Evolutionary conservation across 2,329 filamentous ascomycete genomes (phyloP), one percentile per base, ranked within the genome.

Genomic region (Xylaria sp.): DNA sequence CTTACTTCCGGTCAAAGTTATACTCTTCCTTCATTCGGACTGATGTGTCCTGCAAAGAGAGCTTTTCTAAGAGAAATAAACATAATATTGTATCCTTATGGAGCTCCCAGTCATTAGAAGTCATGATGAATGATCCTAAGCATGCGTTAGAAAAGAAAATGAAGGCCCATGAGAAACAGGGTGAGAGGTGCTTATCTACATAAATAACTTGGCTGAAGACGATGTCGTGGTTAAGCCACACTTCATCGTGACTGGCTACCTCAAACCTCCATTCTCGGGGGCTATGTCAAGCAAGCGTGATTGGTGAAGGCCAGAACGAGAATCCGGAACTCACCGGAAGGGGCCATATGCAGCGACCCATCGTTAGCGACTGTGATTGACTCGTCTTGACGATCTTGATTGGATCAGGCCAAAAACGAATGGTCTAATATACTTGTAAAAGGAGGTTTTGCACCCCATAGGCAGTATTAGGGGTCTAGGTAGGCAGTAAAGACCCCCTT

Each of bases 1-100:
- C 20, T 15, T 54, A 66, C 64, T 62, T 63, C 33, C 47, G 58
- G 33, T 49, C 59, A 31, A 66, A 66, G 38, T 54, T 59, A 27
- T 59, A 25, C 53, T 58, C 33, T 11, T 63, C 38, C 15, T 50
- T 51, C 61, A 58, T 64, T 4, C 17, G 38, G 7, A 7, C 29
- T 36, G 47, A 56, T 54, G 31, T 25, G 20, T 53, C 47, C 10
- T 20, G 5, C 58, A 44, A 44, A 29, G 45, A 20, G 44, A 38
- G 42, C 27, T 25, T 44, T 1, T 61, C 45, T 1, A 61, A 2
- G 9, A 50, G 44, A 44, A 7, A 61, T 39, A 51, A 17, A 25
- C 17, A 33, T 2, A 25, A 17, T 25, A 61, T 61, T 15, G 33
- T 42, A 25, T 33, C 9, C 36, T 44, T 61, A 15, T 61, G 36